Percentiles rank a stretch among this genome's conserved stretches.
Evolutionary conservation across 257 asterid species (phyloP).

Genomic region (Nicotiana otophora): DNA sequence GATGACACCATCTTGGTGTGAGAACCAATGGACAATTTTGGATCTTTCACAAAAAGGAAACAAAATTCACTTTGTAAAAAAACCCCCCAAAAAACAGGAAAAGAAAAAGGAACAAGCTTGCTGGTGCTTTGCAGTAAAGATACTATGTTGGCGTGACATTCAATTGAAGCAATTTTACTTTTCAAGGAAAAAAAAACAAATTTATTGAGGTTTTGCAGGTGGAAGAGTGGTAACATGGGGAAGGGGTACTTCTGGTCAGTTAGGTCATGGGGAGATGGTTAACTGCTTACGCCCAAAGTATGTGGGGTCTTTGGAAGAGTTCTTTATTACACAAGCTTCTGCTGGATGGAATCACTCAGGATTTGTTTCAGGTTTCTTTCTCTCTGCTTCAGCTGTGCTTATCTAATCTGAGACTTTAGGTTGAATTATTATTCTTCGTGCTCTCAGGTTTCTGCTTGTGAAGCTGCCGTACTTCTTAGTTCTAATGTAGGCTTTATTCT

Average conservation of each 20-base stretch:
- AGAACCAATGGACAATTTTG: background rate
- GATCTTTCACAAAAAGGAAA: background rate
- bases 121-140: background rate
- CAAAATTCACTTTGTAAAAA: too few relatives aligned
- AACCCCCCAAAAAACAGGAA: too few relatives aligned
- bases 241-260: slow-evolving; percentile 83
- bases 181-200: background rate
- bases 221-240: slow-evolving; percentile 92
- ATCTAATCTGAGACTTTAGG: background rate
- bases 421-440: background rate
- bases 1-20: background rate
- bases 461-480: too few relatives aligned
- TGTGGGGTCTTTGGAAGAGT: slow-evolving; percentile 39
- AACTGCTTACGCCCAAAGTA: slow-evolving; percentile 39
- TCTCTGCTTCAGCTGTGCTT: background rate
- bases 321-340: slow-evolving; percentile 50
- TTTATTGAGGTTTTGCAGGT: slow-evolving; percentile 35
- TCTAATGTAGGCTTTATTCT: too few relatives aligned
- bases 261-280: slow-evolving; percentile 77
- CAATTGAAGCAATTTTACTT: background rate
- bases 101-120: too few relatives aligned
- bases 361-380: slow-evolving; percentile 64
- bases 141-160: background rate
- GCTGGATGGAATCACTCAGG: slow-evolving; percentile 99
- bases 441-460: background rate